These are phyloP conservation scores for Biscogniauxia mediterranea DNA, from an alignment of 2,329 filamentous ascomycete genomes.

Conservation along the genomic window DNA sequence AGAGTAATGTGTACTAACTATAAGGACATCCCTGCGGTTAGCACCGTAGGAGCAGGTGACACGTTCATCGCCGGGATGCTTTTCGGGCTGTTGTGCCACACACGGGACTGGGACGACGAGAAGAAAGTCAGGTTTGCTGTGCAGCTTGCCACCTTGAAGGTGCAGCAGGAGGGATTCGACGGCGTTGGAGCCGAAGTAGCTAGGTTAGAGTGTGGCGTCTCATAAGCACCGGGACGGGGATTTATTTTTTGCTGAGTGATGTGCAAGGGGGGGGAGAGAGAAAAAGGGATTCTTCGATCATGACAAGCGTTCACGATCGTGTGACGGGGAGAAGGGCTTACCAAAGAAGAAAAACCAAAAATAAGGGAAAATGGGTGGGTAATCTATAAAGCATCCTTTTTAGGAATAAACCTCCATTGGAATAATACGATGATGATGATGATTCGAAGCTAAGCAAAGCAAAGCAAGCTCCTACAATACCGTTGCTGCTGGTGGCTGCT, in stretches of 20 bases:
- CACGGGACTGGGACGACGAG: conserved; percentile 46
- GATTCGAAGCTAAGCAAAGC: not conserved
- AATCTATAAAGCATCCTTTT: not conserved
- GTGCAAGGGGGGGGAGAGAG: not conserved
- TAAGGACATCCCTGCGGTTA: conserved; percentile 35
- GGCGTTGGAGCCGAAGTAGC: conserved; percentile 41
- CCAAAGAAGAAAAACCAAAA: not conserved
- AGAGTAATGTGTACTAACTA: conserved; percentile 17
- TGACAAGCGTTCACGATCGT: not conserved
- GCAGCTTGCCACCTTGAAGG: conserved; percentile 65
- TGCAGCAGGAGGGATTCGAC: conserved; percentile 64
- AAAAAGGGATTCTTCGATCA: conserved; percentile 4
- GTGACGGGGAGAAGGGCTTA: not conserved
- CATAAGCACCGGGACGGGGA: no score
- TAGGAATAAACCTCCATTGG: not conserved
- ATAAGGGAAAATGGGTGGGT: not conserved
- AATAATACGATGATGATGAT: not conserved
- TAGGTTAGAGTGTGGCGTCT: conserved; percentile 20
- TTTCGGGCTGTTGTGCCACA: conserved; percentile 55
- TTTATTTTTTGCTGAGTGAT: not conserved
- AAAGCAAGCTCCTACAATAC: not conserved
- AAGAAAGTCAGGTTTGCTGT: conserved; percentile 60
- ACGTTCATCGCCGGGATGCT: conserved; percentile 73
- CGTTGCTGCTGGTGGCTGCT: no score
- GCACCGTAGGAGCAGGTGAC: conserved; percentile 71